These are phyloP conservation scores for Daedalea quercina DNA, from an alignment of 768 basidiomycete species.

Conservation along the genomic window DNA sequence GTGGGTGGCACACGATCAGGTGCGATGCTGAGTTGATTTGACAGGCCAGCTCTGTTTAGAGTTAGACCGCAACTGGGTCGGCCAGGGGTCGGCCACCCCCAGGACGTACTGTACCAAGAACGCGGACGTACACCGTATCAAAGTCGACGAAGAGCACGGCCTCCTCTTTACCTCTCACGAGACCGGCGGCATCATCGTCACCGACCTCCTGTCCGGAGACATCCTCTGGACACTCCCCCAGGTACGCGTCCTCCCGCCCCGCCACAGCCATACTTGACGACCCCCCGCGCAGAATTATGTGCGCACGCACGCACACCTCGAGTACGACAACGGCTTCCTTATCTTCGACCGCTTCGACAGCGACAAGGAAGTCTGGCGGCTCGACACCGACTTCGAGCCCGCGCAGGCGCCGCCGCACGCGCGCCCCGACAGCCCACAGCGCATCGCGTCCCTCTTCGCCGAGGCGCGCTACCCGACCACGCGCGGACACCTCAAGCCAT, in stretches of 20 bases:
- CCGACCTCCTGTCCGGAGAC: conserved; percentile 40
- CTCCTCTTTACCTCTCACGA: conserved; percentile 53
- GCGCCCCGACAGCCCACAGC: conserved; percentile 20
- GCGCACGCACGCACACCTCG: conserved; percentile 56
- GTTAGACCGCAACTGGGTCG: conserved; percentile 50
- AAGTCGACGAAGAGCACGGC: conserved; percentile 59
- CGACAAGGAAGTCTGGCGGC: conserved; percentile 69
- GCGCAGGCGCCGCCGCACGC: background rate
- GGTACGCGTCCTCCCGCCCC: conserved; percentile 26
- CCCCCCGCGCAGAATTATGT: conserved; percentile 38
- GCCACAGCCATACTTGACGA: conserved; percentile 10
- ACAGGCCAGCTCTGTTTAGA: conserved; percentile 40
- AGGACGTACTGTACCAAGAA: conserved; percentile 29
- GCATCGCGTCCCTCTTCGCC: conserved; percentile 19
- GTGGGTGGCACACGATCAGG: conserved; percentile 19
- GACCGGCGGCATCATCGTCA: conserved; percentile 48
- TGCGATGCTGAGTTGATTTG: background rate
- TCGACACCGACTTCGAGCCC: conserved; percentile 21
- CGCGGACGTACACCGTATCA: conserved; percentile 59
- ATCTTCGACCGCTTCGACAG: conserved; percentile 57
- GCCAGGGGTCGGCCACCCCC: conserved; percentile 35
- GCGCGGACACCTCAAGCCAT: conserved; percentile 55
- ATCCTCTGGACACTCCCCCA: conserved; percentile 57
- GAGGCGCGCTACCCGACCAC: conserved; percentile 10
- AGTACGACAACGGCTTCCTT: conserved; percentile 66